Conservation (phyloP, 1,284 basidiomycete genomes). For the Sanguinoderma infundibulare region DNA sequence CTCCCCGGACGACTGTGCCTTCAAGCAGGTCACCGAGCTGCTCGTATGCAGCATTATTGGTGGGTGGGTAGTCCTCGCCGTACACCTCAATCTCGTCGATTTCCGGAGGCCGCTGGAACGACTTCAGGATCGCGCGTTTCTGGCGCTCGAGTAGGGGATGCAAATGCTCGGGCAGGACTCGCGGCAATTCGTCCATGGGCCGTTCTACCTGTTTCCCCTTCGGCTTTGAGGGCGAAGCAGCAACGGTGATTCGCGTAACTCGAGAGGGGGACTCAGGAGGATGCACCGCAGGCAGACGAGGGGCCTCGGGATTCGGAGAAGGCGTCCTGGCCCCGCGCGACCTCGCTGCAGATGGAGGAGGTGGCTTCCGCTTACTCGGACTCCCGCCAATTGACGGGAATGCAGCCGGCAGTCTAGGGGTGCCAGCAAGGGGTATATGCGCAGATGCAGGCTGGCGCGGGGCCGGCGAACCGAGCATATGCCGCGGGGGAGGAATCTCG, state of each 20-base stretch:
- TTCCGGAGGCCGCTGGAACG: conserved; percentile 43
- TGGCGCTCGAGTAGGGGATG: conserved; percentile 53
- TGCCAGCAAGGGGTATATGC: conserved; percentile 8
- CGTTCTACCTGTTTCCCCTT: conserved; percentile 22
- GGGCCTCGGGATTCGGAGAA: background rate
- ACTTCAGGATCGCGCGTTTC: conserved; percentile 58
- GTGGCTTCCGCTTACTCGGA: conserved; percentile 1
- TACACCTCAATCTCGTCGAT: conserved; percentile 31
- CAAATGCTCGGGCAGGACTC: conserved; percentile 42
- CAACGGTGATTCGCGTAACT: conserved; percentile 21
- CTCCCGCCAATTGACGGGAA: conserved; percentile 12
- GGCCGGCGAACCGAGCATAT: conserved; percentile 23
- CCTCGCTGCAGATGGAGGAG: background rate
- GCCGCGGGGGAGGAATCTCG: conserved; percentile 40
- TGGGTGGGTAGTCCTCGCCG: conserved; percentile 38
- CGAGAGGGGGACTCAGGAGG: conserved; percentile 4
- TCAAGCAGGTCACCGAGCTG: conserved; percentile 67
- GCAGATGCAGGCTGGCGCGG: conserved; percentile 2
- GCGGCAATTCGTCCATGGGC: conserved; percentile 27
- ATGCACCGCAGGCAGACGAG: background rate
- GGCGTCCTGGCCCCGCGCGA: background rate
- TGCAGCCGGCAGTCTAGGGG: conserved; percentile 19
- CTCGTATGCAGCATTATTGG: conserved; percentile 53
- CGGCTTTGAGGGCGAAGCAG: conserved; percentile 33
- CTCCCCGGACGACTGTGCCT: conserved; percentile 78